Percentiles rank a stretch among this genome's conserved stretches.
phyloP scores from a whole-genome alignment of 306 rosid species.

The barrel medic (Medicago truncatula) region MtrunA17r5.0-ANR NC_053042.1:19261001-19261500 shows the following conservation, averaged over 20 bases:
- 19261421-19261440: conserved; percentile 65
- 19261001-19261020: background rate
- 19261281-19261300: no score
- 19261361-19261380: conserved; percentile 57
- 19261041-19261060: background rate
- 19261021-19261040: conserved; percentile 14
- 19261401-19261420: conserved; percentile 51
- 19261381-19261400: conserved; percentile 60
- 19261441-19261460: conserved; percentile 53
- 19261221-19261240: no score
- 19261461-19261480: conserved; percentile 33
- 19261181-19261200: no score
- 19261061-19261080: no score
- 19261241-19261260: no score
- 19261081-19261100: no score
- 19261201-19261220: no score
- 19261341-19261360: conserved; percentile 37
- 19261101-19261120: background rate
- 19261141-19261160: no score
- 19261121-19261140: background rate
- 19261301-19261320: no score
- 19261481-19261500: conserved; percentile 30
- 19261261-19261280: no score
- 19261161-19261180: no score
- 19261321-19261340: background rate